Base-by-base conservation (phyloP, 2,329 filamentous ascomycete species). In the Mariannaea sp. region DNA sequence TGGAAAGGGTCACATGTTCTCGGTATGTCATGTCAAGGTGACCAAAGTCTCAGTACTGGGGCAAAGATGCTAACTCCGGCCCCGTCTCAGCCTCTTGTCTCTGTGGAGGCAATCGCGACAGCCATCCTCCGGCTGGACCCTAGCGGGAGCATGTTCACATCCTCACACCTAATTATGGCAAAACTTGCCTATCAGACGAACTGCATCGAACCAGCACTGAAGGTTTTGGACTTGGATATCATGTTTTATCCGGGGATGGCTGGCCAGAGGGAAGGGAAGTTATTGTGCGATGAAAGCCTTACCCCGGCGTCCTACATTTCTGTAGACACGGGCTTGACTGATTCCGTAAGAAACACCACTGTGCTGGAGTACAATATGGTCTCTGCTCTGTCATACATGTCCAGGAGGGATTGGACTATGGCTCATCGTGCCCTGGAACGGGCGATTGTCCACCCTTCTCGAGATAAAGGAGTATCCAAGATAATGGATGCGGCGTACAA, bases 401-500 rank as follows among this genome's bases (percentile, higher is more conserved):
- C 79, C 2, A 70, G 78, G 43, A 77, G 80, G 53, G 73, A 84
- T 56, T 92, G 88, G 87, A 67, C 72, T 14, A 81, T 80, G 52
- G 87, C 88, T 0, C 73, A 79, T 13, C 78, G 78, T 30, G 84
- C 85, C 24, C 78, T 92, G 20, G 82, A 85, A 61, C 79, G 83
- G 53, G 81, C 84, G 36, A 76, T 96, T 29, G 82, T 86, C 3
- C 85, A 86, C 52, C 90, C 92, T 1, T 77, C 80, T 0, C 78
- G 76, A 45, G 86, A 85, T 16, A 76, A 79, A 26, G 79, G 83
- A 29, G 78, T 84, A 10, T 93, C 87, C 70, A 87, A 85, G 68
- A 80, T 95, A 44, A 94, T 94, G 88, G 78, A 89, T 4, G 91
- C 96, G 60, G 90, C 90, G 5, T 93, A 96, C 77, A 95, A 93